Evolutionary conservation across 176 grass and related monocot species (phyloP), one percentile per base, ranked within the genome.

Genomic region (Triticum turgidum): DNA sequence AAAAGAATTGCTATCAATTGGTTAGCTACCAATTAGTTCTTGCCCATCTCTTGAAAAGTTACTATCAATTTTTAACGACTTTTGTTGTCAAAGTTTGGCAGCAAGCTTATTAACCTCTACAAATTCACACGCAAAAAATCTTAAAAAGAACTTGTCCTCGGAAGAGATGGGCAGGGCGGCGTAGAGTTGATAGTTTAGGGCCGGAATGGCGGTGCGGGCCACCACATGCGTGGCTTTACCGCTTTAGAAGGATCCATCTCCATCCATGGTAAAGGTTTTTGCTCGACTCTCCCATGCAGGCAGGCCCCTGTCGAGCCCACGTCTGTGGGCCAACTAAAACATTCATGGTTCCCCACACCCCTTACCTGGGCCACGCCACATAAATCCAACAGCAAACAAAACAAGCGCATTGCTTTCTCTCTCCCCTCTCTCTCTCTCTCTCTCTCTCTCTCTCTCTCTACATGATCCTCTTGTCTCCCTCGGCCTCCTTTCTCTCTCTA

Each of bases 191-290:
- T n/a, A 63, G 68, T 15, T 15, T 29, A 20, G 32, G 25, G 9
- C 22, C 11, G 2, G 22, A 20, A 9, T 14, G n/a, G 20, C 5
- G 0, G 4, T 10, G 75, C 74, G 85, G 89, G 82, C 82, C 86
- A 88, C 62, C 86, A 85, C 82, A 80, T 76, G 76, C 42, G 21
- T 84, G 41, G 39, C 44, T 59, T 59, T 59, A 59, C 18, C 18
- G 18, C 88, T 92, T 92, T 88, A 83, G 93, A 95, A 95, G 90
- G 69, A 92, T 95, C 93, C 87, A 90, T 95, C 90, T 94, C 92
- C 87, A 94, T 94, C 90, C 61, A 69, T 52, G 85, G 69, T 68
- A 56, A 92, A 89, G 87, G 88, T 54, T 54, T 21, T 61, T 69
- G 63, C 73, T 69, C 11, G 15, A 29, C 51, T 73, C 21, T 12